Percentiles rank a stretch among this genome's conserved stretches.
Conservation (phyloP, 2,329 filamentous ascomycete genomes). For the Pestalotiopsis sp. region DNA sequence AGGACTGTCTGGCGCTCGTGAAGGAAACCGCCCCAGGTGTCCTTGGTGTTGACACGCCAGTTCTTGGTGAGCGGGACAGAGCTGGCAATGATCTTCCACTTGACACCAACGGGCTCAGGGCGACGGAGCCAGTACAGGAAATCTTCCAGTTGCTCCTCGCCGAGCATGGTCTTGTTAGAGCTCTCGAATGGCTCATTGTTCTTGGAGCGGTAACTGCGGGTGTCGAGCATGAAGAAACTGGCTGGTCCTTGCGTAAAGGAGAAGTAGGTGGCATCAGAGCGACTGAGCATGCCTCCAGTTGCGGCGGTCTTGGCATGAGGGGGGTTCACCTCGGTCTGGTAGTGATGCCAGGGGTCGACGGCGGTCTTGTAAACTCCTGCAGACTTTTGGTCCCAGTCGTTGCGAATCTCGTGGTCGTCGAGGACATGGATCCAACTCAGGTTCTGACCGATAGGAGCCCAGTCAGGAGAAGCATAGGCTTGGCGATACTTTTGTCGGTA, state of each 20-base stretch:
- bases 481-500: slow-evolving; percentile 93
- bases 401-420: slow-evolving; percentile 94
- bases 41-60: slow-evolving; percentile 84
- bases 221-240: slow-evolving; percentile 94
- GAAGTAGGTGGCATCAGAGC: slow-evolving; percentile 76
- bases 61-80: slow-evolving; percentile 97
- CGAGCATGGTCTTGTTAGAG: slow-evolving; percentile 83
- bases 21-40: slow-evolving; percentile 95
- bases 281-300: slow-evolving; percentile 34
- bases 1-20: slow-evolving; percentile 78
- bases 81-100: slow-evolving; percentile 92
- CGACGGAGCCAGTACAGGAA: slow-evolving; percentile 76
- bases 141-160: slow-evolving; percentile 75
- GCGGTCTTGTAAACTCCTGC: slow-evolving; percentile 81
- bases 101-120: slow-evolving; percentile 75
- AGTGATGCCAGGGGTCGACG: slow-evolving; percentile 82
- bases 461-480: slow-evolving; percentile 94
- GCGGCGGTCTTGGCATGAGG: slow-evolving; percentile 62
- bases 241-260: slow-evolving; percentile 88
- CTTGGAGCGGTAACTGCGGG: slow-evolving; percentile 80
- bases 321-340: slow-evolving; percentile 85
- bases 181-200: slow-evolving; percentile 63
- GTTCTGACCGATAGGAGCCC: slow-evolving; percentile 73
- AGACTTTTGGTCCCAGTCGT: slow-evolving; percentile 86
- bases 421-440: slow-evolving; percentile 98